Base-by-base conservation (phyloP, 352 stramenopile species). In the Phytophthora colocasiae region DNA sequence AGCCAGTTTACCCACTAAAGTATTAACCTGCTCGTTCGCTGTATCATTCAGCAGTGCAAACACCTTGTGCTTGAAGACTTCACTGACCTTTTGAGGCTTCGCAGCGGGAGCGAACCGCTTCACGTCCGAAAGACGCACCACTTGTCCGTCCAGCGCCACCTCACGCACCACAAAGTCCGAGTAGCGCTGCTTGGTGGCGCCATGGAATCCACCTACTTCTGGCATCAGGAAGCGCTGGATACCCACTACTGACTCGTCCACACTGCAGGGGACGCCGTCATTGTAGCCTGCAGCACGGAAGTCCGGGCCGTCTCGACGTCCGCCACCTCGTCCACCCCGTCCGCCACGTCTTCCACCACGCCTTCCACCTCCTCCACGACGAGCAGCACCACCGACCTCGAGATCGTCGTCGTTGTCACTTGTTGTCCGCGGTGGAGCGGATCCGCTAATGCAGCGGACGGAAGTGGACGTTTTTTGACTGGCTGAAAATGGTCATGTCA, bases 81-180 rank as follows among this genome's bases (percentile, higher is more conserved):
- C 81, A 57, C 78, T 93, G 48, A 93, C 71, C 56, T 89, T 89
- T n/a, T 69, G 70, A 40, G 81, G 62, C 49, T 90, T 90, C 9
- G 44, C 51, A 32, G 71, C 62, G 4, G 64, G 69, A 7, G 61
- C 49, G 45, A 85, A 85, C 29, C 80, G 76, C 59, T 87, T 79
- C 11, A 90, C 80, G 39, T 93, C 75, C 17, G 80, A 87, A 46
- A 97, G 77, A 17, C 52, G 69, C 58, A 86, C 86, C 41, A 95
- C 72, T 0, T 77, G 46, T 19, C 88, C 83, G 19, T 76, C 64
- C 3, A 81, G 59, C 12, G 81, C 74, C 46, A 97, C 84, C 54
- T 98, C 92, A 19, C 83, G 88, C 58, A 98, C 92, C 32, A 97
- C 71, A 76, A 98, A 98, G 69, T 98, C 92, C 58, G 90, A 96